A percentile compares a stretch with the other conserved stretches of the same genome.
phyloP scores from a whole-genome alignment of 371 early-diverging fungal genomes.

The Mortierella sp. region DNA sequence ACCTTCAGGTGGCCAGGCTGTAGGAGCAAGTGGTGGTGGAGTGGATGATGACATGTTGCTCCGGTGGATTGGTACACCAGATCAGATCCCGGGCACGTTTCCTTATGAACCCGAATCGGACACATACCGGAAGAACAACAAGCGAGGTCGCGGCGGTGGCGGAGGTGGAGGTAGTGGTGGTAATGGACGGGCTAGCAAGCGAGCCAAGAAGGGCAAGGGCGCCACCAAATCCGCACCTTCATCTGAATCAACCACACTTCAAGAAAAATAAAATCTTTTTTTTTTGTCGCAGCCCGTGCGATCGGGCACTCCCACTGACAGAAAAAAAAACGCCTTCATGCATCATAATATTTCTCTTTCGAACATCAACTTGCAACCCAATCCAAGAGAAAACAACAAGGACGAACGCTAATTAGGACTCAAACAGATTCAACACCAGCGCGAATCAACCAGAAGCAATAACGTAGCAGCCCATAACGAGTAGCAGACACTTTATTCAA shows the following conservation, averaged over 20 bases:
- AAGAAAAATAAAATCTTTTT: background rate
- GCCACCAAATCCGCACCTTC: conserved; percentile 1
- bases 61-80: conserved; percentile 48
- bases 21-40: background rate
- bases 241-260: background rate
- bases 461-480: background rate
- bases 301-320: too few species aligned
- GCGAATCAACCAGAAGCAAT: background rate
- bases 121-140: background rate
- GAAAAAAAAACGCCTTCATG: too few species aligned
- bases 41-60: conserved; percentile 42
- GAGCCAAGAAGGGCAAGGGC: background rate
- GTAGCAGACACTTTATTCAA: background rate
- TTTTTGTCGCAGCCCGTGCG: background rate
- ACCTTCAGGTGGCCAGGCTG: background rate
- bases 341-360: too few species aligned
- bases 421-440: too few species aligned
- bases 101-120: conserved; percentile 35
- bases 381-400: too few species aligned
- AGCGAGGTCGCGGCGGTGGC: background rate
- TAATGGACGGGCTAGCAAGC: conserved; percentile 5
- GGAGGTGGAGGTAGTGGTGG: conserved; percentile 1
- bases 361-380: too few species aligned
- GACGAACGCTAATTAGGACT: too few species aligned
- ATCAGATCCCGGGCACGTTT: conserved; percentile 53